These are phyloP conservation scores for Capsella rubella DNA, from an alignment of 441 rosid genomes.

Conservation along the genomic window DNA sequence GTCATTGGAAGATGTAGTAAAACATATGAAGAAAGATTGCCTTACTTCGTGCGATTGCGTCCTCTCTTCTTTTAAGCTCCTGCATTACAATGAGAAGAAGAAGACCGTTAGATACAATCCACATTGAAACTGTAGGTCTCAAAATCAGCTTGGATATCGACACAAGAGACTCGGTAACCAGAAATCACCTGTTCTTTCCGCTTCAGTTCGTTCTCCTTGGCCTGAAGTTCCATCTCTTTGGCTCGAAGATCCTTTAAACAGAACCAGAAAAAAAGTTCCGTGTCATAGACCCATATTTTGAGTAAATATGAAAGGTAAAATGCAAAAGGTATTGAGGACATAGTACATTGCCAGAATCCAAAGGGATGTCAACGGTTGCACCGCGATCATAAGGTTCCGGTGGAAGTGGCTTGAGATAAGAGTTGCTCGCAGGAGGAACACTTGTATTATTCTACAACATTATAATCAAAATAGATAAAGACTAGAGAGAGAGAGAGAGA, in stretches of 20 bases:
- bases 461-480: background rate
- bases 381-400: slow-evolving; percentile 97
- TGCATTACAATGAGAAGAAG: slow-evolving; percentile 47
- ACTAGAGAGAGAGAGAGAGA: background rate
- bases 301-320: slow-evolving; percentile 16
- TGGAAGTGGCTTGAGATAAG: slow-evolving; percentile 95
- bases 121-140: slow-evolving; percentile 23
- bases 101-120: slow-evolving; percentile 11
- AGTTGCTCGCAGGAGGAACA: slow-evolving; percentile 73
- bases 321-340: slow-evolving; percentile 4
- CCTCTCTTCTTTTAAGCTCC: slow-evolving; percentile 93
- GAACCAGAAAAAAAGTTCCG: slow-evolving; percentile 7
- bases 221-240: slow-evolving; percentile 91
- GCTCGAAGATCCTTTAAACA: slow-evolving; percentile 73
- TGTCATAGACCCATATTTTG: slow-evolving; percentile 8
- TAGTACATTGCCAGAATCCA: slow-evolving; percentile 74
- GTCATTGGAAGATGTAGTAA: slow-evolving; percentile 8
- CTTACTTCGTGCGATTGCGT: slow-evolving; percentile 74
- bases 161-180: slow-evolving; percentile 18
- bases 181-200: slow-evolving; percentile 77
- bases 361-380: slow-evolving; percentile 92
- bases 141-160: background rate
- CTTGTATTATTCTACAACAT: slow-evolving; percentile 72
- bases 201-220: slow-evolving; percentile 90
- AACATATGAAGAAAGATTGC: slow-evolving; percentile 15